A percentile compares a stretch with the other conserved stretches of the same genome.
Conservation (phyloP, 2,329 filamentous ascomycete species). For the Epichloe elymi region DNA sequence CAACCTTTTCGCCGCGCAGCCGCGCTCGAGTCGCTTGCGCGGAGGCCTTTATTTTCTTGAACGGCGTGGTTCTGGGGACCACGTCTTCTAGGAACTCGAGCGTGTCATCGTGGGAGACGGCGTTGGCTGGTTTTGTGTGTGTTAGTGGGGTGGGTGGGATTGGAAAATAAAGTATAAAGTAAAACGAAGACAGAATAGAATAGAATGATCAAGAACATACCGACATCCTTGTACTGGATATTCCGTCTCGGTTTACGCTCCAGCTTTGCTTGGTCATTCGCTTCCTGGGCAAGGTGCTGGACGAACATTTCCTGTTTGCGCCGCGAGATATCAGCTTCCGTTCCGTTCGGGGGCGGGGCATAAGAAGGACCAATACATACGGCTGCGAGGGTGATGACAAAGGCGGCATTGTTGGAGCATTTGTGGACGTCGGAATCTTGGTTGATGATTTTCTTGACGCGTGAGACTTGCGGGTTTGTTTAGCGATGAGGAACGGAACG, state of each 20-base stretch:
- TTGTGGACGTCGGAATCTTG: constrained; percentile 74
- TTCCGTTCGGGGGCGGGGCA: background rate
- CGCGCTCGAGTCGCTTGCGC: constrained; percentile 36
- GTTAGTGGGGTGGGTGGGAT: too few relatives aligned
- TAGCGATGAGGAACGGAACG: background rate
- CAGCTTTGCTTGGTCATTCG: constrained; percentile 76
- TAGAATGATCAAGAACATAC: constrained; percentile 30
- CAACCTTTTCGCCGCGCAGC: constrained; percentile 24
- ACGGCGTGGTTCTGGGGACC: constrained; percentile 74
- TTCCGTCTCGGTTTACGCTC: constrained; percentile 87
- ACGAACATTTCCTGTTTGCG: constrained; percentile 74
- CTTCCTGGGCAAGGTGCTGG: constrained; percentile 75
- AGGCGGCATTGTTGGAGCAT: constrained; percentile 88
- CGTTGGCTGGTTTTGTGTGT: constrained; percentile 45
- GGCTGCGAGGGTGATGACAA: constrained; percentile 83
- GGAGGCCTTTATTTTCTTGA: constrained; percentile 61
- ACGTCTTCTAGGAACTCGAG: constrained; percentile 90
- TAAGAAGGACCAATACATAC: constrained; percentile 33
- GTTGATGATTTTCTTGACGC: constrained; percentile 90
- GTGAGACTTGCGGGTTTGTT: constrained; percentile 55
- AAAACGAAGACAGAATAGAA: background rate
- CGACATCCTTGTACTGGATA: constrained; percentile 90
- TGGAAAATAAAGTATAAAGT: background rate
- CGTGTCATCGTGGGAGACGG: constrained; percentile 78
- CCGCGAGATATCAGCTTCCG: background rate